These are phyloP conservation scores for Ogataea saltuana DNA, from an alignment of 805 yeast species.

Conservation along the genomic window DNA sequence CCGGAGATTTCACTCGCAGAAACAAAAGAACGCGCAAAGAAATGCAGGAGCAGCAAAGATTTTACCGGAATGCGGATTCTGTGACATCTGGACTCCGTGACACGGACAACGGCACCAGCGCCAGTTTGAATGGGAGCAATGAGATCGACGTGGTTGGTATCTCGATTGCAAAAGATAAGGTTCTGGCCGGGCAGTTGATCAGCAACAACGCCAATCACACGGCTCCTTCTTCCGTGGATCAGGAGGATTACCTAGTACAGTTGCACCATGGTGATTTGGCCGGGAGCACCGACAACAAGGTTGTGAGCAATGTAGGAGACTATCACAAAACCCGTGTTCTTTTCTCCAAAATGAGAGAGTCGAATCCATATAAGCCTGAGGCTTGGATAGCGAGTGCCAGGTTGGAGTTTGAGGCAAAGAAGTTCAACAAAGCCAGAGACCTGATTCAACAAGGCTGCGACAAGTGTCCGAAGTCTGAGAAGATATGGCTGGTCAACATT, in stretches of 20 bases:
- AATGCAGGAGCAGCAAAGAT: slow-evolving; percentile 62
- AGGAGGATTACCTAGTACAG: slow-evolving; percentile 44
- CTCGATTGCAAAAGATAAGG: slow-evolving; percentile 62
- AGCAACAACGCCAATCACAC: slow-evolving; percentile 15
- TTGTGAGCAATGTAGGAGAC: slow-evolving; percentile 48
- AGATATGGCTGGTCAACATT: slow-evolving; percentile 80
- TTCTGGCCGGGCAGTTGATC: slow-evolving; percentile 58
- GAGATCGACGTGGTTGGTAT: slow-evolving; percentile 51
- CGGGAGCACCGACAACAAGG: slow-evolving; percentile 20
- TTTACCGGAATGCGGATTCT: slow-evolving; percentile 82
- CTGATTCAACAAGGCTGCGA: slow-evolving; percentile 75
- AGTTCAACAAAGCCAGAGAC: slow-evolving; percentile 54
- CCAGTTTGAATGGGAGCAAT: slow-evolving; percentile 25
- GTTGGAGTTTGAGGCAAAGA: slow-evolving; percentile 66
- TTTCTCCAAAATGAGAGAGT: slow-evolving; percentile 64
- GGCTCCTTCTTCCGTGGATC: slow-evolving; percentile 29
- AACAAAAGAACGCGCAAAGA: slow-evolving; percentile 71
- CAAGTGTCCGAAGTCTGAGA: slow-evolving; percentile 63
- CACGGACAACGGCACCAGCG: slow-evolving; percentile 34
- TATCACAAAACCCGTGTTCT: slow-evolving; percentile 57
- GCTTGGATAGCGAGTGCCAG: slow-evolving; percentile 89
- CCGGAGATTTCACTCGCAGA: slow-evolving; percentile 78
- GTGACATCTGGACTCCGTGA: slow-evolving; percentile 43
- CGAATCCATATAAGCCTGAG: slow-evolving; percentile 71
- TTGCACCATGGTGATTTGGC: slow-evolving; percentile 29